Evolutionary conservation across 768 basidiomycete species (phyloP), one percentile per base, ranked within the genome.

Genomic region (Filobasidium wieringae): DNA sequence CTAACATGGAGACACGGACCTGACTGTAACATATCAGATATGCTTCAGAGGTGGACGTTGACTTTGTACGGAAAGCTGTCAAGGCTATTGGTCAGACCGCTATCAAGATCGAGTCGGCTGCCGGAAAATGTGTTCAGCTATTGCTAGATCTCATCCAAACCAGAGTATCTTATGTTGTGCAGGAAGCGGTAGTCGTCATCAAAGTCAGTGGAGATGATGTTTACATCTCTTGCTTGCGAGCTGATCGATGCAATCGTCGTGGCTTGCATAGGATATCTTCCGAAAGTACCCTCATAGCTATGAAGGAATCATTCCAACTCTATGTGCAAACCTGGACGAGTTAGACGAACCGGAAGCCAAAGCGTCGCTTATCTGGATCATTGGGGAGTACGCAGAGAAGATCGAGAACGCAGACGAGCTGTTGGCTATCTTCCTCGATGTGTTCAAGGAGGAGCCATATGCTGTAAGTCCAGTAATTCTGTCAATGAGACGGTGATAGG

Each of bases 141-240:
- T 77, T 99, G 34, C 76, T 99, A 53, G 93, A 96, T 17, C 80
- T 99, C 59, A 97, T 97, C 56, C 83, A 80, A 33, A 93, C 92
- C 0, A 81, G 90, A 9, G 88, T 99, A 36, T 92, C 86, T 77
- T 99, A 97, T 69, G 90, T 99, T 32, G 92, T 96, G 2, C 93
- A 97, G 70, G 93, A 99, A 75, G 91, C 90, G 1, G 88, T 97
- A 2, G 91, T 99, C 1, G 91, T 99, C 1, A 95, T 99, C 88
- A 97, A 96, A 82, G 92, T 89, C 51, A 49, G 78, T 58, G 0
- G 29, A 22, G 15, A 14, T 2, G 19, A 26, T 12, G 31, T 22
- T 29, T 31, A 14, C 19, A n/a, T n/a, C n/a, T 34, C 55, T 49
- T 24, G 37, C 1, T 40, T 6, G 19, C n/a, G 12, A 30, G 30